phyloP scores from a whole-genome alignment of 352 stramenopile species.

The Phytophthora sansomeana region DNA sequence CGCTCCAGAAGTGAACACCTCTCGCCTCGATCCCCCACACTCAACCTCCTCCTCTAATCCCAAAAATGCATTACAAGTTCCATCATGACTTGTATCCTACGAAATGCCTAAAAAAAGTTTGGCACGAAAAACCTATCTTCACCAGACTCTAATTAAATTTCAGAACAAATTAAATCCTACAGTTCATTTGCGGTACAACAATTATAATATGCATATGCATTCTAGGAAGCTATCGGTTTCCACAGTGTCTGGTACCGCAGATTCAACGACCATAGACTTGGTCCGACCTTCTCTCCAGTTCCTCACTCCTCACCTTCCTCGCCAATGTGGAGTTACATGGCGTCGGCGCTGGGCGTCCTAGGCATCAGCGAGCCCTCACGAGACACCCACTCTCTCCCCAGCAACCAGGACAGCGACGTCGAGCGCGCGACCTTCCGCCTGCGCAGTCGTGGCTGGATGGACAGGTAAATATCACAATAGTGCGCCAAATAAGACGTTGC shows the following conservation, averaged over 20 bases:
- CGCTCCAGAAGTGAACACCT: slow-evolving; percentile 51
- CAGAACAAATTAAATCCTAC: too few relatives aligned
- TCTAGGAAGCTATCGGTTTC: slow-evolving; percentile 16
- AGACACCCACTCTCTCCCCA: slow-evolving; percentile 4
- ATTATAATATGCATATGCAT: slow-evolving; percentile 1
- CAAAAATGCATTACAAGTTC: slow-evolving; percentile 22
- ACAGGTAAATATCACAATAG: slow-evolving; percentile 28
- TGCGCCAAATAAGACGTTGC: neutral
- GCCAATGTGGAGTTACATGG: slow-evolving; percentile 46
- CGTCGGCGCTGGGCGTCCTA: slow-evolving; percentile 27
- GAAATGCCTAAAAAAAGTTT: too few relatives aligned
- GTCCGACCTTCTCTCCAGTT: slow-evolving; percentile 20
- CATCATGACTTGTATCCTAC: neutral
- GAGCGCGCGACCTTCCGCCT: slow-evolving; percentile 36
- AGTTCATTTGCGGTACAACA: too few relatives aligned
- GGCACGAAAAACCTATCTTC: too few relatives aligned
- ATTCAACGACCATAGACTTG: slow-evolving; percentile 20
- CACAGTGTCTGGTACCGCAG: neutral
- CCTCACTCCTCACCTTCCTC: slow-evolving; percentile 3
- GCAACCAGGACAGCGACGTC: slow-evolving; percentile 28
- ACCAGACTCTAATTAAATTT: too few relatives aligned
- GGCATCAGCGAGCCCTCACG: slow-evolving; percentile 15
- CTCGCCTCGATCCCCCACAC: slow-evolving; percentile 7
- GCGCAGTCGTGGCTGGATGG: slow-evolving; percentile 38
- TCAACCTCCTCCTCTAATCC: slow-evolving; percentile 3